These are phyloP conservation scores for Cyberlindnera sargentensis DNA, from an alignment of 805 yeast species.

Conservation along the genomic window DNA sequence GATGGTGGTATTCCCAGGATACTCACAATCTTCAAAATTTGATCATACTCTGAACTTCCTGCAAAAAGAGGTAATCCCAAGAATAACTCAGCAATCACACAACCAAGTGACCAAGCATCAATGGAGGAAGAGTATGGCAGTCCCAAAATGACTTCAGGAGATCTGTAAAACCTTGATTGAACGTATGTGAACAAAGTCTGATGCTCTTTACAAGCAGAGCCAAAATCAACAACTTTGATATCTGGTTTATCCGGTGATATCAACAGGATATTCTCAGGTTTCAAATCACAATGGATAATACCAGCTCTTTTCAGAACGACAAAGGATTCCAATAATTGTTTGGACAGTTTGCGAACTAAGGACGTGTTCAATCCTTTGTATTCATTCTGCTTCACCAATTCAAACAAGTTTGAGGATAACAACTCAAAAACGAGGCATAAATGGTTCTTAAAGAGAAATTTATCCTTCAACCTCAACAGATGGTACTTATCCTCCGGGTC, in stretches of 20 bases:
- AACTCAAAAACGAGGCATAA: conserved; percentile 89
- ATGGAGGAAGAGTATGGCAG: conserved; percentile 88
- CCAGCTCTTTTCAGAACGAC: conserved; percentile 74
- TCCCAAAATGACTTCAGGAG: conserved; percentile 92
- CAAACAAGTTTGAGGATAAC: conserved; percentile 81
- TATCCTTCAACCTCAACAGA: conserved; percentile 74
- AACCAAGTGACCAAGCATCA: conserved; percentile 97
- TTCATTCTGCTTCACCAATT: conserved; percentile 85
- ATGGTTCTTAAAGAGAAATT: conserved; percentile 88
- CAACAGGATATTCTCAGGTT: conserved; percentile 89
- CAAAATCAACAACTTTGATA: conserved; percentile 91
- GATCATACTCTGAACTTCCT: conserved; percentile 91
- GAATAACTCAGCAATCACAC: conserved; percentile 85
- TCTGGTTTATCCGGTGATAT: conserved; percentile 61
- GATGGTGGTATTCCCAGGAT: conserved; percentile 84
- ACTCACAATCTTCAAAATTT: conserved; percentile 71
- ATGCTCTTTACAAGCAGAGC: conserved; percentile 88
- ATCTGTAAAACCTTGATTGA: conserved; percentile 87
- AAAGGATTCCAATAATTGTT: conserved; percentile 76
- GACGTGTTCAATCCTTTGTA: conserved; percentile 84
- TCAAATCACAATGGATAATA: conserved; percentile 91
- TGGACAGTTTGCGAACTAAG: conserved; percentile 68
- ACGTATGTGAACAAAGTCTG: conserved; percentile 87
- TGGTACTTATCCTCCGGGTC: conserved; percentile 69
- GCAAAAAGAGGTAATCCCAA: conserved; percentile 92